Evolutionary conservation across 331 rosid genomes (phyloP).

Genomic region (Pyrus hybrid): DNA sequence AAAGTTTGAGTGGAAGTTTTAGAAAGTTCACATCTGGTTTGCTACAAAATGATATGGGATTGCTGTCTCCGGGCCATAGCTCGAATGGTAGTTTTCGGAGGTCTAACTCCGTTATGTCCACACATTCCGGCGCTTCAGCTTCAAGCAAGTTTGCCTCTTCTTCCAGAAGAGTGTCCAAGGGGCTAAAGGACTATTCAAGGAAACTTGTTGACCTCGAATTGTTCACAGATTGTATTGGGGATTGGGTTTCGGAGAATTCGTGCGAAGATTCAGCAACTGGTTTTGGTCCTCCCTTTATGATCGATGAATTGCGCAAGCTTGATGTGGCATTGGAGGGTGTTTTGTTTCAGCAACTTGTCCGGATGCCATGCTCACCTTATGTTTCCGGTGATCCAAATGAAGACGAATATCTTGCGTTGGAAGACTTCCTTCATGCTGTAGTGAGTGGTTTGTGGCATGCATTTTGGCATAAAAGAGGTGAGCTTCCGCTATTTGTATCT

Average conservation of each 20-base stretch:
- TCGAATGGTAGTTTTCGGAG: constrained; percentile 68
- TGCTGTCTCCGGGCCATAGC: constrained; percentile 47
- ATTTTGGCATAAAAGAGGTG: constrained; percentile 74
- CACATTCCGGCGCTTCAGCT: constrained; percentile 51
- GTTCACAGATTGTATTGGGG: constrained; percentile 49
- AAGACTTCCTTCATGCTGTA: constrained; percentile 63
- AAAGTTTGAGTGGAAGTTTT: constrained; percentile 25
- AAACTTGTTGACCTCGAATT: constrained; percentile 48
- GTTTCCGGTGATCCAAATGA: constrained; percentile 33
- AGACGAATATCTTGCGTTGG: constrained; percentile 61
- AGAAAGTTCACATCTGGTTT: constrained; percentile 27
- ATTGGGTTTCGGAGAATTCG: constrained; percentile 57
- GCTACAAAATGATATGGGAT: constrained; percentile 50
- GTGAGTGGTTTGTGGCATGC: constrained; percentile 76
- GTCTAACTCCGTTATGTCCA: constrained; percentile 52
- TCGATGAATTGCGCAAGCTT: constrained; percentile 62
- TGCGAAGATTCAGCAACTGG: constrained; percentile 31
- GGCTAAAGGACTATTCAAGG: constrained; percentile 59
- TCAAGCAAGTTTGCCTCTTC: constrained; percentile 40
- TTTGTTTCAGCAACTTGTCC: constrained; percentile 63
- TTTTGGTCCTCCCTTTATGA: constrained; percentile 48
- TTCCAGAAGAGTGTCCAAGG: constrained; percentile 52
- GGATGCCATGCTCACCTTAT: constrained; percentile 48
- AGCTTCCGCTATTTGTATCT: constrained; percentile 54
- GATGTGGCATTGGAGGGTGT: constrained; percentile 77